Percentiles rank a stretch among this genome's conserved stretches.
Conservation (phyloP, 2,329 filamentous ascomycete genomes). For the Calonectria hongkongensis region DNA sequence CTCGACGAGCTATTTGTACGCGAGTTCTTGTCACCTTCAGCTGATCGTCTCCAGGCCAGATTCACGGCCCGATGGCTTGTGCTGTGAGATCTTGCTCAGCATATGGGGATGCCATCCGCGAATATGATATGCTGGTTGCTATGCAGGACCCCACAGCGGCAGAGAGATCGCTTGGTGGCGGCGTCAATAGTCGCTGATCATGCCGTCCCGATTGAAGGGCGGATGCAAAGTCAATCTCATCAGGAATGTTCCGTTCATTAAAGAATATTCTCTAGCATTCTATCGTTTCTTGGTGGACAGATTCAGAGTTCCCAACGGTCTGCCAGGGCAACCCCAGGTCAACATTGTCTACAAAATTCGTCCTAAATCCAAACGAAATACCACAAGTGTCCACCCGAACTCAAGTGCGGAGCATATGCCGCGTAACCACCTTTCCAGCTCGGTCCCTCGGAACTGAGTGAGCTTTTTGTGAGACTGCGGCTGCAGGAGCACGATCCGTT, state of each 20-base stretch:
- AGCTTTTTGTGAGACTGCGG: conserved; percentile 8
- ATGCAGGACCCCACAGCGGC: conserved; percentile 16
- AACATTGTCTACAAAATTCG: not conserved
- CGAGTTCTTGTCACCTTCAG: not conserved
- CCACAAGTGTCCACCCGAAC: not conserved
- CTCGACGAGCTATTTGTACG: conserved; percentile 16
- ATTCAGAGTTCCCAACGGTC: not conserved
- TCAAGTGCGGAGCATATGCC: conserved; percentile 16
- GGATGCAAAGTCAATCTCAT: not conserved
- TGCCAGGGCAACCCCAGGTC: not conserved
- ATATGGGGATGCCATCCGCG: conserved; percentile 8
- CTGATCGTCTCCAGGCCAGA: conserved; percentile 5
- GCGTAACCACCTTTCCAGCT: not conserved
- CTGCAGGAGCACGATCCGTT: conserved; percentile 10
- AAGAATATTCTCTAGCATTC: not conserved
- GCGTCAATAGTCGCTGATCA: conserved; percentile 12
- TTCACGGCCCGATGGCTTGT: conserved; percentile 6
- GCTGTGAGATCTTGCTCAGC: conserved; percentile 10
- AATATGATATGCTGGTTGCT: conserved; percentile 6
- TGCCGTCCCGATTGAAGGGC: conserved; percentile 2
- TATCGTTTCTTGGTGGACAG: not conserved
- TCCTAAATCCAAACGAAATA: not conserved
- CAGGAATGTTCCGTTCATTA: not conserved
- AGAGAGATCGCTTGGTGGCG: conserved; percentile 19
- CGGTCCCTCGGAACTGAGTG: not conserved